A percentile compares a stretch with the other conserved stretches of the same genome.
phyloP scores from a whole-genome alignment of 106 monocot species.

The Acorus calamus region DNA sequence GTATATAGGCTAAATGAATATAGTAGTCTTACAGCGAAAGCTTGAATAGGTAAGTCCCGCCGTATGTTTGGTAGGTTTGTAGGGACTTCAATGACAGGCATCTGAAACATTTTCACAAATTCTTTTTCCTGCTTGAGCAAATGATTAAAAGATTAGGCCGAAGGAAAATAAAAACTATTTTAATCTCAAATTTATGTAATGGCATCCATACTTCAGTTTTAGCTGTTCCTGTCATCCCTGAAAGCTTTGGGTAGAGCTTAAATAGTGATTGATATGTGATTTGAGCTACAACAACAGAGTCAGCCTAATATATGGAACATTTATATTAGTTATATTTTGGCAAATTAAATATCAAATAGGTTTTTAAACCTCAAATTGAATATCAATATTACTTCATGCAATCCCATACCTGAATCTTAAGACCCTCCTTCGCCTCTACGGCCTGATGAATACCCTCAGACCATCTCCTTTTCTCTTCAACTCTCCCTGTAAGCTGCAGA shows the following conservation, averaged over 20 bases:
- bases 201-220: constrained; percentile 75
- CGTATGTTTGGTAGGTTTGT: constrained; percentile 96
- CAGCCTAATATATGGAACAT: constrained; percentile 40
- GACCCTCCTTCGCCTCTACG: constrained; percentile 98
- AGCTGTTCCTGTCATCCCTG: constrained; percentile 99
- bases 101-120: constrained; percentile 97
- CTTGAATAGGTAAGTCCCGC: constrained; percentile 85
- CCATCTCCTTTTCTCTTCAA: constrained; percentile 97
- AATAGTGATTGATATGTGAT: constrained; percentile 97
- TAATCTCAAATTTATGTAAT: background rate
- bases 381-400: too few species aligned
- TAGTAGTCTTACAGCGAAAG: constrained; percentile 79
- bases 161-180: background rate
- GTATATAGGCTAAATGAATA: background rate
- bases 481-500: constrained; percentile 93
- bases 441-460: constrained; percentile 99
- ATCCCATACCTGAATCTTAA: constrained; percentile 66
- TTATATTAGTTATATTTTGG: background rate
- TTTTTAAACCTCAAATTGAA: too few species aligned
- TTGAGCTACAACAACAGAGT: constrained; percentile 94
- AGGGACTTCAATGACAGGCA: constrained; percentile 94
- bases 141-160: background rate
- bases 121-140: constrained; percentile 76
- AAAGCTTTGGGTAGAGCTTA: constrained; percentile 98
- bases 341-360: background rate